Conservation (phyloP, 345 rosid genomes). For the Citrus inodora region DNA sequence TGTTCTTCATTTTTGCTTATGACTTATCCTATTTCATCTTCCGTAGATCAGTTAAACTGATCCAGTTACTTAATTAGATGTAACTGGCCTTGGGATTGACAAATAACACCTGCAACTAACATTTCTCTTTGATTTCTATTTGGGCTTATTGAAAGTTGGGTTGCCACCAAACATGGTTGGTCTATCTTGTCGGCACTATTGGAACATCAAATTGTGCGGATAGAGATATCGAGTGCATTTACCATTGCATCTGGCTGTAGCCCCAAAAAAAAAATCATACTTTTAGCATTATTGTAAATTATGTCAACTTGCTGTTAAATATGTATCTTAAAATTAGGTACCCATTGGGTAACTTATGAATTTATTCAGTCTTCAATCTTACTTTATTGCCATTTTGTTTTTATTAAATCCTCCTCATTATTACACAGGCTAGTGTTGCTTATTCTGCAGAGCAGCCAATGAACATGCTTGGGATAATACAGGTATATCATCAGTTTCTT, state of each 20-base stretch:
- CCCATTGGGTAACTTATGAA: neutral
- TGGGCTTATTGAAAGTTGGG: neutral
- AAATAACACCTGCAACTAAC: neutral
- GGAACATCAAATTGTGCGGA: neutral
- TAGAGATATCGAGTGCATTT: neutral
- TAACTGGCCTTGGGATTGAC: neutral
- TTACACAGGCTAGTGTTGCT: slow-evolving; percentile 39
- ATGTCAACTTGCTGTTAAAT: neutral
- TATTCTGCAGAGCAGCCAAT: slow-evolving; percentile 42
- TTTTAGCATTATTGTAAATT: neutral
- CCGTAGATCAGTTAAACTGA: neutral
- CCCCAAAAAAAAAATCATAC: neutral
- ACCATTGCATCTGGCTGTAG: neutral
- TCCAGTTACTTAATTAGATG: neutral
- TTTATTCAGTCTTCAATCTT: neutral
- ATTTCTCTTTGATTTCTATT: neutral
- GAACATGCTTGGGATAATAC: slow-evolving; percentile 85
- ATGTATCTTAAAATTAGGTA: neutral
- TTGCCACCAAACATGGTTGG: neutral
- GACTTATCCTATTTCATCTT: neutral
- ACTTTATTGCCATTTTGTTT: neutral
- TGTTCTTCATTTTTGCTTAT: neutral
- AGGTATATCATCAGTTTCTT: slow-evolving; percentile 41
- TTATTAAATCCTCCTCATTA: neutral
- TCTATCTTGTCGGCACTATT: neutral